Base-by-base conservation (phyloP, 202 grass and related monocot genomes). In the Panicum hallii region DNA sequence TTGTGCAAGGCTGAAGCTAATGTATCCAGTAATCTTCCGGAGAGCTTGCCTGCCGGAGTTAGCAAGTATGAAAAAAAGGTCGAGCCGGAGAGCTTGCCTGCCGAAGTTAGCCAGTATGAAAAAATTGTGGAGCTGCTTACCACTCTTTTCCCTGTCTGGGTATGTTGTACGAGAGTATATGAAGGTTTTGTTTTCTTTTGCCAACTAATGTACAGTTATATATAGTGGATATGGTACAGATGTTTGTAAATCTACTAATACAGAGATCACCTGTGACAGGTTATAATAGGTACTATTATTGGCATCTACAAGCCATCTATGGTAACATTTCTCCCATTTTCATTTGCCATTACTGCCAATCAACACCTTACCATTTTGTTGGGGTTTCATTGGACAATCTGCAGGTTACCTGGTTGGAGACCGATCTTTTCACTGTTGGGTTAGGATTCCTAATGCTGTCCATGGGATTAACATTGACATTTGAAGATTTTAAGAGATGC, bases 111-210 rank as follows among this genome's bases (percentile, higher is more conserved):
- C 84, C 86, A 88, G 61, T 97, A 94, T 74, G 95, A 99, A 80
- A 94, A 81, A 79, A 92, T 96, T 81, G 86, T 99, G 52, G 96
- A 96, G 82, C 72, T 99, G 72, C 93, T 99, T 40, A 99, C 93
- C 23, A 99, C 93, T 75, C 97, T 99, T 91, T 99, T 96, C 76
- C 97, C 97, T 78, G 84, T 96, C 83, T 99, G 96, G 96, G 96
- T 99, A 89, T 47, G 88, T 87, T 82, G 46, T 81, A 70, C 50
- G 26, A 43, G 22, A 70, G 13, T 50, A 75, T 73, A 20, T 77
- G 55, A 85, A 81, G 79, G 36, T 81, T 80, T 86, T 75, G n/a
- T 52, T 78, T 74, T 42, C 38, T 45, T 71, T 38, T 74, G 19
- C 16, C 45, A 82, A 78, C 5, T 50, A 46, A 9, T 53, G 19